These are phyloP conservation scores for Coprinopsis strossmayeri DNA, from an alignment of 768 basidiomycete species.

Conservation along the genomic window DNA sequence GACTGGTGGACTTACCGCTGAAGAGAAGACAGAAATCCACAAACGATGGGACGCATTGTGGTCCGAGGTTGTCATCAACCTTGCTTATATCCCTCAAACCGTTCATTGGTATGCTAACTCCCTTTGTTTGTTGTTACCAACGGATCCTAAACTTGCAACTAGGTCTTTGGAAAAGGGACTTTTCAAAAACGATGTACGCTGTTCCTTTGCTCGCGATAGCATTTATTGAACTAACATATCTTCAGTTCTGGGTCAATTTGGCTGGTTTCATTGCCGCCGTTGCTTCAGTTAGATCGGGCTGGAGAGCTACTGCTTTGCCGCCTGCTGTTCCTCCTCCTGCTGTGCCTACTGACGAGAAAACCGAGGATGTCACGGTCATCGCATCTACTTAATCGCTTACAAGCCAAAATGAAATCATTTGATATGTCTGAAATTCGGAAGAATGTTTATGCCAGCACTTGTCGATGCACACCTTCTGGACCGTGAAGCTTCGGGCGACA, in stretches of 20 bases:
- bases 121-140: neutral
- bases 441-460: too few species aligned
- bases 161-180: conserved; percentile 70
- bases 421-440: too few species aligned
- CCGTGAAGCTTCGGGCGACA: too few species aligned
- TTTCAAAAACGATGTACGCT: conserved; percentile 54
- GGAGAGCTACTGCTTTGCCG: conserved; percentile 57
- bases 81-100: conserved; percentile 75
- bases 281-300: conserved; percentile 60
- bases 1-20: conserved; percentile 27
- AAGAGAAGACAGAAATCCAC: conserved; percentile 50
- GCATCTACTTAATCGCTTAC: neutral
- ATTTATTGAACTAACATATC: conserved; percentile 4
- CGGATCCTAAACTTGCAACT: neutral
- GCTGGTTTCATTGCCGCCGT: conserved; percentile 45
- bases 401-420: too few species aligned
- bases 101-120: conserved; percentile 63
- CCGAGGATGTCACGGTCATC: conserved; percentile 17
- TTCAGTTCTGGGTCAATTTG: conserved; percentile 36
- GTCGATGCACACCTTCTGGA: too few species aligned
- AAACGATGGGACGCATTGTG: conserved; percentile 62
- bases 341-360: conserved; percentile 13
- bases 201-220: neutral
- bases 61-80: conserved; percentile 66
- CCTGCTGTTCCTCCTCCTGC: conserved; percentile 24